These are phyloP conservation scores for Tolypocladium paradoxum DNA, from an alignment of 2,329 filamentous ascomycete species.

Conservation along the genomic window DNA sequence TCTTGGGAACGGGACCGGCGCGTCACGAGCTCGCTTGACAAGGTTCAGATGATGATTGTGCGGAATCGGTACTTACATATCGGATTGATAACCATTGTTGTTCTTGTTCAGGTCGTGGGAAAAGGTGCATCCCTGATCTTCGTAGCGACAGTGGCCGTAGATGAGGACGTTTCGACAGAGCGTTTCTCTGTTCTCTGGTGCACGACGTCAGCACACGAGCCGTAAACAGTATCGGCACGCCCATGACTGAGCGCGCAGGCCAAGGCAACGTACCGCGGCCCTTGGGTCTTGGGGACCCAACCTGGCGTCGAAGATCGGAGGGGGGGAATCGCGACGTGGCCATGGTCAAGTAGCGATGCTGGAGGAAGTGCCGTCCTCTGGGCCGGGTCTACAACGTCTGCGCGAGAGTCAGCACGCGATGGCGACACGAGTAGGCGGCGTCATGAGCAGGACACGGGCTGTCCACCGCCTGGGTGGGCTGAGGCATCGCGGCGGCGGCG, in stretches of 20 bases:
- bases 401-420: conserved; percentile 8
- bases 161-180: conserved; percentile 88
- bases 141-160: conserved; percentile 85
- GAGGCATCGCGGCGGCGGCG: not conserved
- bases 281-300: conserved; percentile 47
- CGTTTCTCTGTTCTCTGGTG: conserved; percentile 71
- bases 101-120: conserved; percentile 69
- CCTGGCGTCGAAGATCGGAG: conserved; percentile 38
- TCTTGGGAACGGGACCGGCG: not conserved
- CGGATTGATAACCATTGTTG: conserved; percentile 29
- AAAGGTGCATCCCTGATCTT: conserved; percentile 84
- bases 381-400: conserved; percentile 33
- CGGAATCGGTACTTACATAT: conserved; percentile 31
- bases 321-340: conserved; percentile 34
- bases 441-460: not conserved
- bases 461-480: not conserved
- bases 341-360: conserved; percentile 26
- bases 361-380: conserved; percentile 19
- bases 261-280: conserved; percentile 35
- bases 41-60: not conserved
- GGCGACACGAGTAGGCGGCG: conserved; percentile 1
- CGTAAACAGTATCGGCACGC: not conserved
- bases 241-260: not conserved
- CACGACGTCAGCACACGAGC: not conserved
- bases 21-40: not conserved